phyloP scores from a whole-genome alignment of 2,329 filamentous ascomycete genomes.

The Colletotrichum theobromicola region DNA sequence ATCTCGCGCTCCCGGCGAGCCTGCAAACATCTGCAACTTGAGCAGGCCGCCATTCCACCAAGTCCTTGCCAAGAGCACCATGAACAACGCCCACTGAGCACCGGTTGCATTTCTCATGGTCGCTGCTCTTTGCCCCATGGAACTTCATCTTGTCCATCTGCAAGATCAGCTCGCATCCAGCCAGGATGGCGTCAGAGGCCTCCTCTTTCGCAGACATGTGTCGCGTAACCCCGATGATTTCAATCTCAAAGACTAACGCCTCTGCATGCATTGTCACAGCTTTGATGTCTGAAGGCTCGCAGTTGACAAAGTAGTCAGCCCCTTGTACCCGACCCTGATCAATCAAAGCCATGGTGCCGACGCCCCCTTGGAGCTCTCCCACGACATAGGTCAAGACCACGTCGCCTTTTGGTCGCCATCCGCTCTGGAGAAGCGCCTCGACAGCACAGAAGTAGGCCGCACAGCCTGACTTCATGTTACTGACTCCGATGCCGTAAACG shows the following conservation, averaged over 20 bases:
- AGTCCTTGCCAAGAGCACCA: slow-evolving; percentile 27
- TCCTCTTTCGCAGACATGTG: slow-evolving; percentile 33
- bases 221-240: slow-evolving; percentile 26
- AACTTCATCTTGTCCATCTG: slow-evolving; percentile 25
- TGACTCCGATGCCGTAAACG: slow-evolving; percentile 33
- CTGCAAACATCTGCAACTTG: slow-evolving; percentile 29
- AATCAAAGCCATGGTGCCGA: slow-evolving; percentile 29
- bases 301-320: slow-evolving; percentile 30
- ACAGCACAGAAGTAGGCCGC: slow-evolving; percentile 32
- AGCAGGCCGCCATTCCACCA: slow-evolving; percentile 28
- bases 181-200: slow-evolving; percentile 28
- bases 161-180: slow-evolving; percentile 28
- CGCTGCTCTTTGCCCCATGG: slow-evolving; percentile 23
- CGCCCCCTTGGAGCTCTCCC: slow-evolving; percentile 31
- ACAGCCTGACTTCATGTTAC: slow-evolving; percentile 34
- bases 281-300: slow-evolving; percentile 29
- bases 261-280: slow-evolving; percentile 32
- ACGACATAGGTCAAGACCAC: slow-evolving; percentile 30
- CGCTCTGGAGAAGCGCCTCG: slow-evolving; percentile 22
- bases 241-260: slow-evolving; percentile 27
- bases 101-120: slow-evolving; percentile 29
- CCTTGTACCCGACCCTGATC: slow-evolving; percentile 25
- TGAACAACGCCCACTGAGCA: slow-evolving; percentile 30
- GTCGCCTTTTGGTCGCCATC: slow-evolving; percentile 27
- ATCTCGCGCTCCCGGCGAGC: slow-evolving; percentile 28